phyloP scores from a whole-genome alignment of 2,329 filamentous ascomycete species.

The Diplocarpon rosae region DNA sequence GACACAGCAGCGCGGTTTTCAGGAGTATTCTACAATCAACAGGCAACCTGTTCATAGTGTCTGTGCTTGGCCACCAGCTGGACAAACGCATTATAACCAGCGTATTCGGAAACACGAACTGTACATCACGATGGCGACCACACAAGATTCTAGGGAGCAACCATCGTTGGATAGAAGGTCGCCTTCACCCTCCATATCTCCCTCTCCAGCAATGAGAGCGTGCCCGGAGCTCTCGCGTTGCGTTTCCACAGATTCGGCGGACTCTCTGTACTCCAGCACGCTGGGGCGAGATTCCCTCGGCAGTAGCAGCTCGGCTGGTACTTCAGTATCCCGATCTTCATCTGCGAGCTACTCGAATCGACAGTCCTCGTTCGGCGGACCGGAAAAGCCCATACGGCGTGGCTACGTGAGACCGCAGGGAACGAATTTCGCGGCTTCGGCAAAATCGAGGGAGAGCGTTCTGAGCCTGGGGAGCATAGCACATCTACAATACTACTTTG shows the following conservation, averaged over 20 bases:
- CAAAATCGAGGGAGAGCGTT: constrained; percentile 83
- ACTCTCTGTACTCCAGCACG: constrained; percentile 36
- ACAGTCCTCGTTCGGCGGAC: constrained; percentile 33
- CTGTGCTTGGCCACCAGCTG: constrained; percentile 1
- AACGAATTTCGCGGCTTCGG: constrained; percentile 72
- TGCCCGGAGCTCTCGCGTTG: constrained; percentile 47
- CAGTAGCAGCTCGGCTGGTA: constrained; percentile 34
- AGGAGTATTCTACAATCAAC: not conserved
- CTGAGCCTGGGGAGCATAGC: constrained; percentile 94
- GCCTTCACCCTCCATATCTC: constrained; percentile 46
- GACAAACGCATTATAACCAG: constrained; percentile 7
- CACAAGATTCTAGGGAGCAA: constrained; percentile 20
- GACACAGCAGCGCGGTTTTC: constrained; percentile 13
- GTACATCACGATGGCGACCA: constrained; percentile 31
- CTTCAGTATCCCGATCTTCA: constrained; percentile 47
- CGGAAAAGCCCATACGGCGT: constrained; percentile 29
- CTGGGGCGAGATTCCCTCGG: constrained; percentile 43
- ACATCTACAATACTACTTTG: constrained; percentile 97
- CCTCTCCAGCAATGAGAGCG: constrained; percentile 5
- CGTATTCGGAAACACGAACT: constrained; percentile 9
- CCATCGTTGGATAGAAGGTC: constrained; percentile 32
- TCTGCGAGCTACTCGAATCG: constrained; percentile 42
- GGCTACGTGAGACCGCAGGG: constrained; percentile 28
- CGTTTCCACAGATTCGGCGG: constrained; percentile 43
- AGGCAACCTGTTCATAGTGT: not conserved